phyloP scores from a whole-genome alignment of 306 rosid species.

The Albizia julibrissin region DNA sequence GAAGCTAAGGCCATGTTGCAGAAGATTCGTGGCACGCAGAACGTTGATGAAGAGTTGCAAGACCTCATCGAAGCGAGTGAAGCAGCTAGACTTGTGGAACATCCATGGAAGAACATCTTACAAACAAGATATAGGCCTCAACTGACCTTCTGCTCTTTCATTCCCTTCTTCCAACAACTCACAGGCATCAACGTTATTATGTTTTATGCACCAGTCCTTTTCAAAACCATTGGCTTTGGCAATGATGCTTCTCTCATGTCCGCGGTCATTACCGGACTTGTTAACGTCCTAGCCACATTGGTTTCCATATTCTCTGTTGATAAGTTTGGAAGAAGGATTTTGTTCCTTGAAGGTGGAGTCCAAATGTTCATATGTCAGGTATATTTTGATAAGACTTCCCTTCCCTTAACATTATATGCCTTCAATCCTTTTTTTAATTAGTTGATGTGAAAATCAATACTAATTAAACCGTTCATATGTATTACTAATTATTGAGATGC shows the following conservation, averaged over 20 bases:
- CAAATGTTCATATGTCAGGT: conserved; percentile 8
- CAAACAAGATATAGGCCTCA: conserved; percentile 10
- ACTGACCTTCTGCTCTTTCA: not conserved
- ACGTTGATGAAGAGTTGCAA: not conserved
- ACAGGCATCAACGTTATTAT: conserved; percentile 1
- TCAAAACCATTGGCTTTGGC: not conserved
- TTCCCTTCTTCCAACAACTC: conserved; percentile 20
- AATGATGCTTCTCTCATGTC: conserved; percentile 1
- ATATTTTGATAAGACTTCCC: not conserved
- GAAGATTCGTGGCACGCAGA: not conserved
- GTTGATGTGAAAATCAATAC: not conserved
- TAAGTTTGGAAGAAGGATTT: conserved; percentile 3
- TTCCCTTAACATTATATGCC: not conserved
- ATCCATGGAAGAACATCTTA: conserved; percentile 9
- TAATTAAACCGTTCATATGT: not conserved
- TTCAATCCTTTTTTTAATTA: not conserved
- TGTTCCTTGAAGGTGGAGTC: conserved; percentile 9
- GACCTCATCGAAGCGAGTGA: not conserved
- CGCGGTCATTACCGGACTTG: not conserved
- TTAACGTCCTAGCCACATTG: not conserved
- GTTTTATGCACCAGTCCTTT: not conserved
- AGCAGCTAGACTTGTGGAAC: not conserved
- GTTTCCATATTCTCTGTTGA: conserved; percentile 1
- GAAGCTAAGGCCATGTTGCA: not conserved
- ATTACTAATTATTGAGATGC: not conserved